Conservation (phyloP, 306 rosid species). For the Lathyrus sativus region DNA sequence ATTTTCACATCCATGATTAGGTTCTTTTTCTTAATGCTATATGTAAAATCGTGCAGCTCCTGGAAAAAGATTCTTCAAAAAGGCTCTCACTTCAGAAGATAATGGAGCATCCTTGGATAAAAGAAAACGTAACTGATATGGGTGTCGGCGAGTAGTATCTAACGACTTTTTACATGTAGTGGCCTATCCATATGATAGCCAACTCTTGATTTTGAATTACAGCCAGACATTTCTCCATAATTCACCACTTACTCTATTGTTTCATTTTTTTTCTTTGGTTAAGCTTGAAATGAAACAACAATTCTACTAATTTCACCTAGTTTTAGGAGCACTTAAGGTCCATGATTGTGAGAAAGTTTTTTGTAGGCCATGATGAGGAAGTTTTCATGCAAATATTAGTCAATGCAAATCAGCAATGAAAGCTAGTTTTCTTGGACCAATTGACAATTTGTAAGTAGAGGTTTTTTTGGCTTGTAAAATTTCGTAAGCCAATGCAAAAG, state of each 20-base stretch:
- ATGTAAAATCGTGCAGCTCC: constrained; percentile 56
- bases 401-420: constrained; percentile 33
- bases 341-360: background rate
- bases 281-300: constrained; percentile 6
- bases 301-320: constrained; percentile 25
- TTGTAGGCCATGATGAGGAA: constrained; percentile 21
- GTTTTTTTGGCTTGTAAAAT: background rate
- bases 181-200: background rate
- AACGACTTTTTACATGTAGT: background rate
- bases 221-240: background rate
- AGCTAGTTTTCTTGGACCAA: constrained; percentile 30
- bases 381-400: constrained; percentile 9
- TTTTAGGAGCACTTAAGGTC: background rate
- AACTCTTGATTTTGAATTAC: background rate
- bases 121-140: constrained; percentile 65
- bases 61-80: constrained; percentile 74
- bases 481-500: constrained; percentile 25
- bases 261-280: constrained; percentile 22
- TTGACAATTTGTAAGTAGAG: background rate
- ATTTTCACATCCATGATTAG: constrained; percentile 4
- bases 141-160: constrained; percentile 49
- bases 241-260: background rate
- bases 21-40: constrained; percentile 9
- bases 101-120: constrained; percentile 85
- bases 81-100: constrained; percentile 82